A percentile compares a stretch with the other conserved stretches of the same genome.
Conservation (phyloP, 1,284 basidiomycete species). For the Wallemia hederae region DNA sequence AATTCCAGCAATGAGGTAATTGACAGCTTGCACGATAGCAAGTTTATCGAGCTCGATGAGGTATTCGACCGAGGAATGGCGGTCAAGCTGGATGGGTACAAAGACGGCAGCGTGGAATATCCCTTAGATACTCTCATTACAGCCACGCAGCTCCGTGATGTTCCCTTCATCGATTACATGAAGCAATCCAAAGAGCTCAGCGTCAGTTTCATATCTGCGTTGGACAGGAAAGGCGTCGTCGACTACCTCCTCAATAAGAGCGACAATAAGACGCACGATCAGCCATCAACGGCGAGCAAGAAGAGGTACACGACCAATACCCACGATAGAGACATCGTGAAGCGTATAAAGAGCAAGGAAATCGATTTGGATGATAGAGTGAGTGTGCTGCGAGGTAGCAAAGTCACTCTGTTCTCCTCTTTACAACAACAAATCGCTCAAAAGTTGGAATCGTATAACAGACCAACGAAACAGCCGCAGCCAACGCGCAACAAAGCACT, state of each 20-base stretch:
- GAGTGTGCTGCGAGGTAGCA: constrained; percentile 41
- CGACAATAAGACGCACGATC: constrained; percentile 20
- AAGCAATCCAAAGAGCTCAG: constrained; percentile 45
- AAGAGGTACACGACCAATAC: constrained; percentile 46
- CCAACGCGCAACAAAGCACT: constrained; percentile 5
- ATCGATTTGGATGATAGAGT: constrained; percentile 43
- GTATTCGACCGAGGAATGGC: too few species aligned
- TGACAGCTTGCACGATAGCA: too few species aligned
- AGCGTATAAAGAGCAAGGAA: constrained; percentile 41
- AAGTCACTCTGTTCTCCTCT: constrained; percentile 33
- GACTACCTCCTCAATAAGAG: constrained; percentile 51
- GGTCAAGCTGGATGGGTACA: too few species aligned
- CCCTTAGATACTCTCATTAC: background rate
- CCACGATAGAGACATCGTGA: constrained; percentile 51
- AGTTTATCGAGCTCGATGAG: too few species aligned
- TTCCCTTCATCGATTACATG: constrained; percentile 53
- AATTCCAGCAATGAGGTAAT: too few species aligned
- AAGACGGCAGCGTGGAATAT: too few species aligned
- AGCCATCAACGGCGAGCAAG: constrained; percentile 23
- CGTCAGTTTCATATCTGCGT: constrained; percentile 50
- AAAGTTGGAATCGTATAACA: constrained; percentile 43
- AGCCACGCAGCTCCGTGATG: constrained; percentile 24
- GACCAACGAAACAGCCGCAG: constrained; percentile 25
- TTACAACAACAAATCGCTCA: constrained; percentile 31
- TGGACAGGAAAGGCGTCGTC: constrained; percentile 49